Evolutionary conservation across 192 early-diverging fungal genomes (phyloP), one percentile per base, ranked within the genome.

Genomic region (Linnemannia exigua): DNA sequence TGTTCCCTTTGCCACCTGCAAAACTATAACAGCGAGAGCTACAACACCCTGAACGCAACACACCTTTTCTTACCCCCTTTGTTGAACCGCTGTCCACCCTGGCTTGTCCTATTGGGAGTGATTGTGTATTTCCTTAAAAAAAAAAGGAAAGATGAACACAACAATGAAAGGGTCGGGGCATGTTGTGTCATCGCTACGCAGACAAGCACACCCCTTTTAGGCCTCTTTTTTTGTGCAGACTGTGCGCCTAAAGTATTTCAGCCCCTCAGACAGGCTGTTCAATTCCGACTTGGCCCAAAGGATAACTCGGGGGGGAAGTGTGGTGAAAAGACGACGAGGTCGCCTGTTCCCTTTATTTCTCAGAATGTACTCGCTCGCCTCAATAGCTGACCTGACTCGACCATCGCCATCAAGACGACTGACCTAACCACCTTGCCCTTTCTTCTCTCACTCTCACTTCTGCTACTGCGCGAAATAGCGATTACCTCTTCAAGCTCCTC

Each of bases 401-500:
- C n/a, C n/a, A n/a, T n/a, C n/a, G n/a, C n/a, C n/a, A n/a, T n/a
- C n/a, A n/a, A n/a, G n/a, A n/a, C n/a, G 31, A 41, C 71, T 74
- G 51, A 80, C 79, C 14, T 35, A 2, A n/a, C 51, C 37, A 67
- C 14, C 37, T 46, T 22, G n/a, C n/a, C n/a, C n/a, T n/a, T n/a
- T n/a, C n/a, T n/a, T n/a, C n/a, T n/a, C n/a, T n/a, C n/a, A n/a
- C 22, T 67, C 12, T 33, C n/a, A 50, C 47, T 68, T 11, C 67
- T 74, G 15, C 66, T 50, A 66, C 58, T 63, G 58, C 31, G 12
- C 28, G 28, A 63, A 63, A 66, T 87, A 98, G 97, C 94, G 98
- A 99, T 80, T 99, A 99, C 87, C 93, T 99, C 75, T 99, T 99
- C 93, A 99, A 99, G 92, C 92, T 99, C n/a, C 89, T 99, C 80